Evolutionary conservation across 306 rosid species (phyloP).

Genomic region (Malus orientalis): DNA sequence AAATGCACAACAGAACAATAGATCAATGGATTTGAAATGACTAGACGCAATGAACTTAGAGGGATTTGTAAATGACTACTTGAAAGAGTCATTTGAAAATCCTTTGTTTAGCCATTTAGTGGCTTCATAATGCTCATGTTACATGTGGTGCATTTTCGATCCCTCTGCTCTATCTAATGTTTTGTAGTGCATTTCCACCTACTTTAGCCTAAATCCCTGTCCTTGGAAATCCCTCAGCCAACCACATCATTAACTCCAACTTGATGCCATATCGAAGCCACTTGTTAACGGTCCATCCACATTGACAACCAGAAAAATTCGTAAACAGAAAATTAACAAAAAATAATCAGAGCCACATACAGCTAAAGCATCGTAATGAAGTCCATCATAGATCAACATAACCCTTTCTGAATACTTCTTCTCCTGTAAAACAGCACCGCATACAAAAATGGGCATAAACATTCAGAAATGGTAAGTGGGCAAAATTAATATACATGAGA

Average conservation of each 20-base stretch:
- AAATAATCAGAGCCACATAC: constrained; percentile 37
- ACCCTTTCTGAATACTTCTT: constrained; percentile 65
- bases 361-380: constrained; percentile 91
- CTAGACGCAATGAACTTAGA: no score
- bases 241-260: no score
- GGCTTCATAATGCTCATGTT: no score
- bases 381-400: constrained; percentile 87
- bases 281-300: neutral
- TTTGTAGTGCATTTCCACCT: no score
- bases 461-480: constrained; percentile 21
- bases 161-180: no score
- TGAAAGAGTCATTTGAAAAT: no score
- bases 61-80: no score
- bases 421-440: constrained; percentile 48
- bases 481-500: constrained; percentile 11
- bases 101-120: no score
- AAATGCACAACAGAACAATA: no score
- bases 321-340: neutral
- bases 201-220: neutral
- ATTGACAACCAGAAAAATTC: neutral
- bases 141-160: no score
- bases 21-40: no score
- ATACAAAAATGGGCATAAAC: constrained; percentile 1
- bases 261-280: neutral
- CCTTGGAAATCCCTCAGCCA: no score